Base-by-base conservation (phyloP, 371 early-diverging fungal species). In the Umbelopsis sp. region DNA sequence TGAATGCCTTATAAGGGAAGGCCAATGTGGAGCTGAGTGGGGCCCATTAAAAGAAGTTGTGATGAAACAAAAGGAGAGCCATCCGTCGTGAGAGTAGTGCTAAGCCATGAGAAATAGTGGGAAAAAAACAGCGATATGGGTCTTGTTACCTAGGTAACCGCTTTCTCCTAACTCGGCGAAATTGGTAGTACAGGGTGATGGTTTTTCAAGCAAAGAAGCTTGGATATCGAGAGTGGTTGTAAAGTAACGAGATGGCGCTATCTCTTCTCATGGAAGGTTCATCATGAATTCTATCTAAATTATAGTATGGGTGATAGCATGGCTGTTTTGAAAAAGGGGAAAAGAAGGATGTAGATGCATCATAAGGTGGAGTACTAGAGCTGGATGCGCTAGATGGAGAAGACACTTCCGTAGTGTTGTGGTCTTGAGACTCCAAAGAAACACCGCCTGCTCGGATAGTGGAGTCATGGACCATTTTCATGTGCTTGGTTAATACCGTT, bases 391-490 rank as follows among this genome's bases (percentile, higher is more conserved):
- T 57, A 11, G 57, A 57, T 18, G 57, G 57, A 57, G 57, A 57
- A 29, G 57, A 57, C 35, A 35, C 57, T 57, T 57, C 57, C 35
- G 35, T 18, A 57, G 32, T 57, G 57, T 57, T 57, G 57, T 57
- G 57, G 35, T 57, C 57, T 29, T 57, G 57, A 57, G 57, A 57
- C 57, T 57, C 57, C 29, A n/a, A 18, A 35, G 18, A 57, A 37
- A 57, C 57, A 57, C 57, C 57, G 57, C 57, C n/a, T 12, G 29
- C 57, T 57, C 57, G 11, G 29, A 57, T 16, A 32, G 57, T 57
- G 35, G 57, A 57, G 57, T 57, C 57, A 57, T 57, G 57, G 29
- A 57, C 57, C 57, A 57, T 57, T 57, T 57, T 57, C 57, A 57
- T 57, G 57, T 57, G 57, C 35, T 57, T 57, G 29, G 57, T 57